A percentile compares a stretch with the other conserved stretches of the same genome.
phyloP scores from a whole-genome alignment of 176 grass and related monocot genomes.

The Oryza rufipogon region DNA sequence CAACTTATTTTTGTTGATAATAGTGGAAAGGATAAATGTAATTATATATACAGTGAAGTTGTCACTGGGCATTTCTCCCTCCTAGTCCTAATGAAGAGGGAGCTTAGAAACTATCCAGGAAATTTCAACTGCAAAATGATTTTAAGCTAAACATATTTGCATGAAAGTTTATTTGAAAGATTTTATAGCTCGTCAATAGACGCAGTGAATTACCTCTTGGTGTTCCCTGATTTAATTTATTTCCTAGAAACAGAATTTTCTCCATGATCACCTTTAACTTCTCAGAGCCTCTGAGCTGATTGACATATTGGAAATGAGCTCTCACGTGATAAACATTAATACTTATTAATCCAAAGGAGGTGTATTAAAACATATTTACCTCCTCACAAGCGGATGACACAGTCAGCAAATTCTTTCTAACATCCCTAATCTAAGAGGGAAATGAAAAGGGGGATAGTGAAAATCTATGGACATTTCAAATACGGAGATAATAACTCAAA shows the following conservation, averaged over 20 bases:
- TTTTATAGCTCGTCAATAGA: not conserved
- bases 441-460: conserved; percentile 43
- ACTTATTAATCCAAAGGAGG: conserved; percentile 1
- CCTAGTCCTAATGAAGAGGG: not conserved
- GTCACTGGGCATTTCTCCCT: conserved; percentile 8
- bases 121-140: not conserved
- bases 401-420: conserved; percentile 76
- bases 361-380: conserved; percentile 58
- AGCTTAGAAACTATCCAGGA: conserved; percentile 1
- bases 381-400: conserved; percentile 86
- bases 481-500: not conserved
- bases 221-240: conserved; percentile 94
- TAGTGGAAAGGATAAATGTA: conserved; percentile 5
- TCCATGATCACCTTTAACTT: conserved; percentile 97
- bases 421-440: conserved; percentile 76
- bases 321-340: conserved; percentile 32
- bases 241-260: conserved; percentile 89
- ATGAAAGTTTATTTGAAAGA: conserved; percentile 20
- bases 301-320: conserved; percentile 40
- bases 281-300: conserved; percentile 82
- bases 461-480: conserved; percentile 44
- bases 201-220: conserved; percentile 70
- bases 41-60: not conserved
- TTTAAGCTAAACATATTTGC: not conserved
- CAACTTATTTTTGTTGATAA: conserved; percentile 32